Conservation (phyloP, 2,329 filamentous ascomycete genomes). For the Monilinia aucupariae region DNA sequence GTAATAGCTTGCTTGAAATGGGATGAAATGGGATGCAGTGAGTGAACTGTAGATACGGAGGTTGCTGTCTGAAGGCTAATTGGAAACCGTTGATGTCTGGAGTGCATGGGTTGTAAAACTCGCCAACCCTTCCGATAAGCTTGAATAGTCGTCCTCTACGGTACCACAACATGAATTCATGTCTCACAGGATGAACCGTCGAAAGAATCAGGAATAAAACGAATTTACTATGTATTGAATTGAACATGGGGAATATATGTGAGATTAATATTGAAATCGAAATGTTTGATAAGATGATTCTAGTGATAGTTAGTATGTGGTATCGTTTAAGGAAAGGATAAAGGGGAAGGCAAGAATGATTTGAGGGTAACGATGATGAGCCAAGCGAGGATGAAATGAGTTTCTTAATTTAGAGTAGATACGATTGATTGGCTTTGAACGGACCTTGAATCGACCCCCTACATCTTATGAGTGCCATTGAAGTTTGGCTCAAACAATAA, state of each 20-base stretch:
- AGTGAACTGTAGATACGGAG: conserved; percentile 2
- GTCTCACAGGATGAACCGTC: neutral
- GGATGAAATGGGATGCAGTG: conserved; percentile 7
- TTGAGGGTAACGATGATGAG: too few relatives aligned
- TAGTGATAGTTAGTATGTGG: neutral
- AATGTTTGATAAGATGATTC: neutral
- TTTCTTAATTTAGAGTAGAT: too few relatives aligned
- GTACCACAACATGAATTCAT: neutral
- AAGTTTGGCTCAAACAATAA: conserved; percentile 4
- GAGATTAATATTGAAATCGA: neutral
- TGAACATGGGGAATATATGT: neutral
- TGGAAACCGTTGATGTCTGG: conserved; percentile 29
- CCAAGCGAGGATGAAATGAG: too few relatives aligned
- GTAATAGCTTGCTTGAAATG: conserved; percentile 15
- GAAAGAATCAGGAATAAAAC: neutral
- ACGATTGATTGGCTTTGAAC: neutral
- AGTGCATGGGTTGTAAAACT: conserved; percentile 26
- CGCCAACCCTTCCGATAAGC: conserved; percentile 5
- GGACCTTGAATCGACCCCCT: neutral
- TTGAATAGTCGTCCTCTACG: too few relatives aligned
- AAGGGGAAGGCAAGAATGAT: neutral
- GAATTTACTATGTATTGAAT: neutral
- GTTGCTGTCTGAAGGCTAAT: conserved; percentile 18
- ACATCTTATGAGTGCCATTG: neutral
- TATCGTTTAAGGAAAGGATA: neutral